These are phyloP conservation scores for Leccinum olivaceopallidum DNA, from an alignment of 768 basidiomycete genomes.

Conservation along the genomic window DNA sequence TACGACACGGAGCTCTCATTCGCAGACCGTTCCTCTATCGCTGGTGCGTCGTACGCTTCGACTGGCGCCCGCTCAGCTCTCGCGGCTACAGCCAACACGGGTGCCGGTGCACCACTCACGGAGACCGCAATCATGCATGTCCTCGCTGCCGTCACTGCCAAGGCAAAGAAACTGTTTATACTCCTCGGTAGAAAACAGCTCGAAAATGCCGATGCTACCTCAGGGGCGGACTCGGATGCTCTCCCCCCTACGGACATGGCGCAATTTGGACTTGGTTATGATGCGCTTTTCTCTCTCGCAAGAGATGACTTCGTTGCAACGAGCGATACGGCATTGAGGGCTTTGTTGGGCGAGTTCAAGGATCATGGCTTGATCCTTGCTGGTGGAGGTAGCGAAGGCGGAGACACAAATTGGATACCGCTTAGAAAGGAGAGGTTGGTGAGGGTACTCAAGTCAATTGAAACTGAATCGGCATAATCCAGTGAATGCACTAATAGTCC, in stretches of 20 bases:
- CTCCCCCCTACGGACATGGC: conserved; percentile 29
- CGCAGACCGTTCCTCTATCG: conserved; percentile 62
- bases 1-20: conserved; percentile 79
- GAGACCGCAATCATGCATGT: conserved; percentile 81
- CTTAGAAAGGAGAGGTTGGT: conserved; percentile 73
- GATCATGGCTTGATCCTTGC: conserved; percentile 84
- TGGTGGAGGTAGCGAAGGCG: conserved; percentile 45
- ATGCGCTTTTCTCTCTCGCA: conserved; percentile 70
- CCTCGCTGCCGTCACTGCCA: conserved; percentile 82
- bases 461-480: conserved; percentile 20
- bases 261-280: conserved; percentile 60
- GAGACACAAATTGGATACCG: conserved; percentile 82
- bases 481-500: conserved; percentile 1
- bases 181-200: conserved; percentile 72
- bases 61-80: conserved; percentile 29
- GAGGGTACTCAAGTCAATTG: conserved; percentile 41
- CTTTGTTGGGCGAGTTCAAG: conserved; percentile 84
- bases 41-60: conserved; percentile 45
- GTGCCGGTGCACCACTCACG: conserved; percentile 49
- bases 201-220: conserved; percentile 43
- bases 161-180: conserved; percentile 80
- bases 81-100: conserved; percentile 32
- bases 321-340: conserved; percentile 79
- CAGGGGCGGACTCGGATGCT: conserved; percentile 11
- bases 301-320: conserved; percentile 86